These are phyloP conservation scores for Prunus mume DNA, from an alignment of 306 rosid genomes.

Conservation along the genomic window DNA sequence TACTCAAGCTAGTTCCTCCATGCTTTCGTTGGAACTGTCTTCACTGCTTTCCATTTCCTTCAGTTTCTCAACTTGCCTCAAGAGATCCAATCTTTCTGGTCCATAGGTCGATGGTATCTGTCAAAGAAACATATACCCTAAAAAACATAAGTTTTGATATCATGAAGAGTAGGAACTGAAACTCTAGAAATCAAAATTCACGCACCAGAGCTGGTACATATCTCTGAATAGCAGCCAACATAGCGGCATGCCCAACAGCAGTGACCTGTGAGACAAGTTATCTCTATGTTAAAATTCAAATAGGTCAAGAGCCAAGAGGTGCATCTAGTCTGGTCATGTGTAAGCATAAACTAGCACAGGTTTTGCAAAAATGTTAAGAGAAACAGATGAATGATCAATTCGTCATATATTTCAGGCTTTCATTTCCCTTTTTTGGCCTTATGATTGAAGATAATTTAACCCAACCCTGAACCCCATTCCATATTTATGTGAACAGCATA, in stretches of 20 bases:
- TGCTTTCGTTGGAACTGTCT: slow-evolving; percentile 42
- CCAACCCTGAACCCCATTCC: neutral
- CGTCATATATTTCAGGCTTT: neutral
- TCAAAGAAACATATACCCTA: slow-evolving; percentile 16
- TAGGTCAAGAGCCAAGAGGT: slow-evolving; percentile 6
- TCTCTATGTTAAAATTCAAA: slow-evolving; percentile 15
- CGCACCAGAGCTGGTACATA: slow-evolving; percentile 89
- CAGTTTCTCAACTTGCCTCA: slow-evolving; percentile 89
- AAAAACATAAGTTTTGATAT: neutral
- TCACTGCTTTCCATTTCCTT: slow-evolving; percentile 71
- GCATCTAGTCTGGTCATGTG: neutral
- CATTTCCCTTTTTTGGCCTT: neutral
- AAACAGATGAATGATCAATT: neutral
- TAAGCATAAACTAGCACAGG: neutral
- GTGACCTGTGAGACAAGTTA: slow-evolving; percentile 65
- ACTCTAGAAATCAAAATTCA: slow-evolving; percentile 9
- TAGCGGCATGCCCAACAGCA: slow-evolving; percentile 98
- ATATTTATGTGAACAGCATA: neutral
- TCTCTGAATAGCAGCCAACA: slow-evolving; percentile 98
- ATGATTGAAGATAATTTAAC: neutral
- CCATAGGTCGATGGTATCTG: slow-evolving; percentile 98
- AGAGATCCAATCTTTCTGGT: slow-evolving; percentile 89
- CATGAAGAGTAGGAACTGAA: slow-evolving; percentile 5
- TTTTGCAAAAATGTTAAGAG: neutral
- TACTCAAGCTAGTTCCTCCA: slow-evolving; percentile 53